Evolutionary conservation across 2,329 filamentous ascomycete species (phyloP).

Genomic region (Ophiocordyceps polyrhachis-furcata): DNA sequence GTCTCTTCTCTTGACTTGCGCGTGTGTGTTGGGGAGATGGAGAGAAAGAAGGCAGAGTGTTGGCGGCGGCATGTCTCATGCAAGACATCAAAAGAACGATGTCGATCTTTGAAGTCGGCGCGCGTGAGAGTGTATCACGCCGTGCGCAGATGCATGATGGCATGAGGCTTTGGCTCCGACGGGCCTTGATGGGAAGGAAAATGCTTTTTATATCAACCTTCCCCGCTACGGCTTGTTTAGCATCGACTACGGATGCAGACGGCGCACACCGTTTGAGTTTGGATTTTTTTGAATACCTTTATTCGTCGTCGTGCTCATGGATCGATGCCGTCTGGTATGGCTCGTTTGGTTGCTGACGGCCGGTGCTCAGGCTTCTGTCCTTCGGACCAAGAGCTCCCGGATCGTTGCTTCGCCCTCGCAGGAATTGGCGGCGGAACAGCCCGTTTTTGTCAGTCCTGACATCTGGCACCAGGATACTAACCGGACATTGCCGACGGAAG

Average conservation of each 20-base stretch:
- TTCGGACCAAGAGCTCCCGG: not conserved
- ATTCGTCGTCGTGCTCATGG: not conserved
- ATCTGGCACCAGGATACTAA: not conserved
- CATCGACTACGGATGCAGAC: not conserved
- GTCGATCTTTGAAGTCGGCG: not conserved
- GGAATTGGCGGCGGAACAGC: not conserved
- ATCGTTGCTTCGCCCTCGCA: not conserved
- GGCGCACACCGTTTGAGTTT: not conserved
- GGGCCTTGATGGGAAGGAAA: not conserved
- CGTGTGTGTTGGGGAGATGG: not conserved
- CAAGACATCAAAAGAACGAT: not conserved
- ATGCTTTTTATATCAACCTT: not conserved
- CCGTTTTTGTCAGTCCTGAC: not conserved
- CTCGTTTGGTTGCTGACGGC: not conserved
- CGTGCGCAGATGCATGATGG: not conserved
- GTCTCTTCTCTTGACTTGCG: not conserved
- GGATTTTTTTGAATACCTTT: not conserved
- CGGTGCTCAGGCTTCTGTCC: not conserved
- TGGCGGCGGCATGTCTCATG: not conserved
- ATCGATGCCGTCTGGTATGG: not conserved
- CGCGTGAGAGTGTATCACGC: constrained; percentile 1
- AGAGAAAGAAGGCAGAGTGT: not conserved
- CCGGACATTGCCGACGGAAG: not conserved
- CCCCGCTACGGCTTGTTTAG: not conserved
- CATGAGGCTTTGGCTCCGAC: not conserved